Evolutionary conservation across 169 alveolate species (phyloP), one percentile per base, ranked within the genome.

Genomic region (Besnoitia besnoiti): DNA sequence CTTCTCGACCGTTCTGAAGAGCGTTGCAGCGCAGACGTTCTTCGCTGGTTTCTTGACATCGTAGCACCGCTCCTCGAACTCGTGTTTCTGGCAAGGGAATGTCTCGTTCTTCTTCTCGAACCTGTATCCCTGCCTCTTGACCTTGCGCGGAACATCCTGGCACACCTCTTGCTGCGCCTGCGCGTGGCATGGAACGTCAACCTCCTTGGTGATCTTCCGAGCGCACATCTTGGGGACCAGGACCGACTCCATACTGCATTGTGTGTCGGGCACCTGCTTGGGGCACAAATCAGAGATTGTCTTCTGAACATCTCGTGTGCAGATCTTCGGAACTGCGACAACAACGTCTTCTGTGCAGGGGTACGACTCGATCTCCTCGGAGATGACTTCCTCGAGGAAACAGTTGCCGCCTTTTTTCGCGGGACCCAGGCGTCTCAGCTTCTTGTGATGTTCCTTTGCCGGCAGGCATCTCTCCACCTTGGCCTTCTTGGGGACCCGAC

Each of bases 321-420:
- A 90, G 49, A 79, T 84, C 37, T 47, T 51, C 42, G 93, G 93
- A 1, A 76, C 77, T 46, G 89, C 79, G 10, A 90, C 61, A 19
- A 61, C 82, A 0, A 90, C 93, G 46, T 90, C 93, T 44, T 90
- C 93, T 12, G 89, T 82, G 80, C 93, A 90, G n/a, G 93, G 93
- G 44, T 90, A 90, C 35, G 89, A 39, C 67, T 90, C 93, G 16
- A 90, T 90, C 33, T 90, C 93, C n/a, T 90, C 93, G 1, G 90
- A 51, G 47, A 51, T 80, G 67, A 90, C 93, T 33, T 90, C 93
- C 2, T 51, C 89, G 50, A 80, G 16, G 35, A 39, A 50, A 42
- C 93, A 90, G 47, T 82, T 82, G 67, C 93, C 89, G 46, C 61
- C 61, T 40, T 82, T 82, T 80, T 77, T 90, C 73, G 44, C 39